Evolutionary conservation across 2,329 filamentous ascomycete species (phyloP).

Genomic region (Chrysoporthe deuterocubensis): DNA sequence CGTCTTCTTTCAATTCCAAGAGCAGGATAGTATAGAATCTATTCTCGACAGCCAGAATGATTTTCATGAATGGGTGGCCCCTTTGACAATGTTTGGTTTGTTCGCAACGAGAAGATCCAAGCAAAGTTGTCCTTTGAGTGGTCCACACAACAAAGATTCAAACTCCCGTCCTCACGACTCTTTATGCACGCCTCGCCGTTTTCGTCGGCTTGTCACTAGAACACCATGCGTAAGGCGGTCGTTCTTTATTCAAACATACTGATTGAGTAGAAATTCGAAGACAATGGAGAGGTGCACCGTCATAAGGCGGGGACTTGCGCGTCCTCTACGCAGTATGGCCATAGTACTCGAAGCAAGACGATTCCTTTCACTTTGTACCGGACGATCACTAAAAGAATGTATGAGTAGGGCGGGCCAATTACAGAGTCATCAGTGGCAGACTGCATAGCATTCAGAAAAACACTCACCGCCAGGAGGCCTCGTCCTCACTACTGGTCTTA

Average conservation of each 20-base stretch:
- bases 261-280: background rate
- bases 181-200: constrained; percentile 15
- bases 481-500: background rate
- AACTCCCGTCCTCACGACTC: constrained; percentile 1
- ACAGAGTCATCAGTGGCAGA: background rate
- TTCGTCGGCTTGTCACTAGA: constrained; percentile 7
- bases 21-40: background rate
- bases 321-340: background rate
- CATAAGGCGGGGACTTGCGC: constrained; percentile 9
- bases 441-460: background rate
- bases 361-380: background rate
- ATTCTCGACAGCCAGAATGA: background rate
- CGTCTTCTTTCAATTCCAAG: background rate
- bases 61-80: background rate
- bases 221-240: background rate
- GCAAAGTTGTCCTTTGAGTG: constrained; percentile 5
- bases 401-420: background rate
- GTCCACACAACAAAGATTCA: constrained; percentile 21
- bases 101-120: background rate
- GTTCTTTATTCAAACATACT: constrained; percentile 17
- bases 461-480: background rate
- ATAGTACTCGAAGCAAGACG: background rate
- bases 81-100: constrained; percentile 20
- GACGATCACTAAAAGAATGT: background rate
- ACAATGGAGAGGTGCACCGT: constrained; percentile 21